phyloP scores from a whole-genome alignment of 169 alveolate species.

The Eimeria acervulina region DNA sequence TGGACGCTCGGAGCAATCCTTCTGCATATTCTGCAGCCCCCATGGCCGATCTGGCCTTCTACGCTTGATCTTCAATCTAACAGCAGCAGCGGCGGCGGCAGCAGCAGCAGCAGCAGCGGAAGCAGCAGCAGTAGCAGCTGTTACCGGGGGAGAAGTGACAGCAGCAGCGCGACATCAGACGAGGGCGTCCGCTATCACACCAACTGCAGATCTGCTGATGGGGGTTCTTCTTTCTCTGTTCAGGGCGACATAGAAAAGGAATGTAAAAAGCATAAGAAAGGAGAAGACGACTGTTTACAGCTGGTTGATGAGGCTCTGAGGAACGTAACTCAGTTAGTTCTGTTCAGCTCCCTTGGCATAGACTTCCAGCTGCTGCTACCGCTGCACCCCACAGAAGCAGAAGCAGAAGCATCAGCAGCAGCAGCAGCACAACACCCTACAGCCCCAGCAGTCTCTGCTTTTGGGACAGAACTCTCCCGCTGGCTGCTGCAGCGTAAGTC shows the following conservation, averaged over 20 bases:
- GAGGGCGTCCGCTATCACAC: background rate
- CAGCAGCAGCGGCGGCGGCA: background rate
- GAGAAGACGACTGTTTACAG: background rate
- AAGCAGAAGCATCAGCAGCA: background rate
- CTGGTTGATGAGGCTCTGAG: background rate
- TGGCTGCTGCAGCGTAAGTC: conserved; percentile 60
- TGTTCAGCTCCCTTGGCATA: conserved; percentile 6
- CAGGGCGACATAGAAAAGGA: background rate
- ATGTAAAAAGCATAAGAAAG: background rate
- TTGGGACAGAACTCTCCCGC: conserved; percentile 39
- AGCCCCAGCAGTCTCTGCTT: conserved; percentile 5
- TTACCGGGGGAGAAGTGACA: background rate
- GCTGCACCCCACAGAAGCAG: background rate
- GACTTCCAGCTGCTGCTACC: conserved; percentile 35
- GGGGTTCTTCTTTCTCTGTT: background rate
- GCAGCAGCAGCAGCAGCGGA: background rate
- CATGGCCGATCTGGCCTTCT: background rate
- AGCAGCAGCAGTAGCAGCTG: background rate
- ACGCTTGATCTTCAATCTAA: background rate
- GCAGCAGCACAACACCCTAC: background rate
- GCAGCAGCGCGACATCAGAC: background rate
- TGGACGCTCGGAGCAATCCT: conserved; percentile 50
- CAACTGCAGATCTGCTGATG: background rate
- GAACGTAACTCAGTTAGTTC: conserved; percentile 27
- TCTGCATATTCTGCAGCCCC: conserved; percentile 54